Conservation (phyloP, 495 filamentous ascomycete genomes). For the Penicillium canescens region DNA sequence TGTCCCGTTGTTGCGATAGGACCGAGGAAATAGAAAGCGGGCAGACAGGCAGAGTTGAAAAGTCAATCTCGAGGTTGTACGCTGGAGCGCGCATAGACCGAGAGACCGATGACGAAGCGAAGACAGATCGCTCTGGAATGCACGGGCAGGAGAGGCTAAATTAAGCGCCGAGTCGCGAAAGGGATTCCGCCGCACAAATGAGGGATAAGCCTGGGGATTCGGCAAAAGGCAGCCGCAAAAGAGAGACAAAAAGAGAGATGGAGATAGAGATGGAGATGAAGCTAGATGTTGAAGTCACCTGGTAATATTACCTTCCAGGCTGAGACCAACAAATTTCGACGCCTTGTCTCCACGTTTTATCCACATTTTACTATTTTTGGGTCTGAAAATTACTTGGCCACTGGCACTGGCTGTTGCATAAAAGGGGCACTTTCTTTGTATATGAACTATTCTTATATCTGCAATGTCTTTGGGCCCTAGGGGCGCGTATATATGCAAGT, state of each 20-base stretch:
- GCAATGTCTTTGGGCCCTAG: too few species aligned
- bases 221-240: conserved; percentile 3
- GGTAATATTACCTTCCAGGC: conserved; percentile 24
- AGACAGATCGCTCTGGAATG: conserved; percentile 7
- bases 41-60: background rate
- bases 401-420: background rate
- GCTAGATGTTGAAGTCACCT: conserved; percentile 18
- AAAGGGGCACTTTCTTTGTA: background rate
- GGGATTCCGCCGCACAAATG: conserved; percentile 8
- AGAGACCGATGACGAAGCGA: conserved; percentile 7
- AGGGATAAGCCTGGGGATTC: conserved; percentile 13
- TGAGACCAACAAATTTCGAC: background rate
- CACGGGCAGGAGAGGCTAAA: background rate
- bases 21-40: background rate
- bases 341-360: conserved; percentile 15
- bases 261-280: conserved; percentile 23
- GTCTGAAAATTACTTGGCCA: conserved; percentile 5
- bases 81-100: conserved; percentile 8
- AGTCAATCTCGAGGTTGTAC: conserved; percentile 1
- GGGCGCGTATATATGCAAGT: too few species aligned
- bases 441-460: too few species aligned
- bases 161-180: conserved; percentile 7
- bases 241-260: conserved; percentile 14
- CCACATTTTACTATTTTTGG: conserved; percentile 26
- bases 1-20: conserved; percentile 1